These are phyloP conservation scores for Exophiala lecanii-corni DNA, from an alignment of 2,329 filamentous ascomycete genomes.

Conservation along the genomic window DNA sequence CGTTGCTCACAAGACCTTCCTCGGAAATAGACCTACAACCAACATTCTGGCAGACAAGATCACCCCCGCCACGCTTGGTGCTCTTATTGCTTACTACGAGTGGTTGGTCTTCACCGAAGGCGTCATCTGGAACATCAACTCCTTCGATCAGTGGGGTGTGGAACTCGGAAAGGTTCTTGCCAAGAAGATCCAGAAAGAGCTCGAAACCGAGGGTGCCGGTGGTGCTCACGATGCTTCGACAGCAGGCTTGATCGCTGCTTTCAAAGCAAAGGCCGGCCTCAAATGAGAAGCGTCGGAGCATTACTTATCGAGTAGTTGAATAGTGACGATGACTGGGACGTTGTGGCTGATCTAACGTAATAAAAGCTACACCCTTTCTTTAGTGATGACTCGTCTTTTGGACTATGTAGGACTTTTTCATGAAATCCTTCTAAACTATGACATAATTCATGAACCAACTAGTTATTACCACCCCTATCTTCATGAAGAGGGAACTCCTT, in stretches of 20 bases:
- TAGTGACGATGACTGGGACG: no score
- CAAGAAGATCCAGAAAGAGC: conserved; percentile 82
- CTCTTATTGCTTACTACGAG: conserved; percentile 97
- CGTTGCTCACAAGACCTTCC: conserved; percentile 97
- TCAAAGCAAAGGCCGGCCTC: conserved; percentile 68
- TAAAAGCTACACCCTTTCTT: no score
- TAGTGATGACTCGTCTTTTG: no score
- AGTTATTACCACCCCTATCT: no score
- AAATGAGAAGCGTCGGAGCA: conserved; percentile 22
- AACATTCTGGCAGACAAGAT: conserved; percentile 91
- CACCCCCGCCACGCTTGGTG: conserved; percentile 87
- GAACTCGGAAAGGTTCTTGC: conserved; percentile 95
- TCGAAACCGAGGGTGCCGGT: conserved; percentile 68
- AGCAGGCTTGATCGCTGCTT: conserved; percentile 81
- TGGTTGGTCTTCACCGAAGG: conserved; percentile 97
- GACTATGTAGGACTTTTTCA: no score
- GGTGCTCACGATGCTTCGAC: conserved; percentile 80
- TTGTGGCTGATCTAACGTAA: no score
- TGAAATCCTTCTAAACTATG: no score
- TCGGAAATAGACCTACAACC: conserved; percentile 94
- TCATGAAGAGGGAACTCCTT: no score
- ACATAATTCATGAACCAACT: no score
- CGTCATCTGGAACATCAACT: conserved; percentile 99
- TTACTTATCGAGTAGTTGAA: no score
- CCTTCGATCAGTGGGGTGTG: conserved; percentile 99